Evolutionary conservation across 2,329 filamentous ascomycete species (phyloP).

Genomic region (Fusarium sp.): DNA sequence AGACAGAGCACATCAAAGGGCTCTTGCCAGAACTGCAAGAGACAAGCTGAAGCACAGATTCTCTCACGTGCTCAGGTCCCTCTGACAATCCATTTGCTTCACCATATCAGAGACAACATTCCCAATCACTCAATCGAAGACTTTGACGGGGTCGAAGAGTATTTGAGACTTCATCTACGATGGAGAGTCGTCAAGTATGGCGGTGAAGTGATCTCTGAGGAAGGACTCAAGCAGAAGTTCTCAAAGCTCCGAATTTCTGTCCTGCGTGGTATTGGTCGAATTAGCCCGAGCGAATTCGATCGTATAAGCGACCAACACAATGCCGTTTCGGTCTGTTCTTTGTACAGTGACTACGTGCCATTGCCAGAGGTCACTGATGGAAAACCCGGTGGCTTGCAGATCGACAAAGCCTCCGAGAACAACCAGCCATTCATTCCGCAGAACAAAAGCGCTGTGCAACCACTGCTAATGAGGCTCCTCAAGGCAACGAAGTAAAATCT

Average conservation of each 20-base stretch:
- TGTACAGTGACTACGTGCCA: accelerated
- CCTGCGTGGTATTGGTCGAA: neutral
- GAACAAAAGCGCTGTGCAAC: too few species aligned
- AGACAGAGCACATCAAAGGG: neutral
- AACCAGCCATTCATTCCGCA: accelerated
- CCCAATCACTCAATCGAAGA: accelerated
- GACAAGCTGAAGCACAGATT: neutral
- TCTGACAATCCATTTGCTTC: neutral
- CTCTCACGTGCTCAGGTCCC: neutral
- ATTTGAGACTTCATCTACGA: neutral
- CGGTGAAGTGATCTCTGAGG: neutral
- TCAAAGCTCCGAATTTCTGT: neutral
- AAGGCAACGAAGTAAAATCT: accelerated
- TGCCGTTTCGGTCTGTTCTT: accelerated
- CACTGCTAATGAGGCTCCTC: accelerated
- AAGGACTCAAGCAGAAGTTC: neutral
- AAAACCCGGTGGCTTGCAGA: neutral
- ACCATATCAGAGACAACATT: neutral
- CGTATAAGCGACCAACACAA: too few species aligned
- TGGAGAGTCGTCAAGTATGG: neutral
- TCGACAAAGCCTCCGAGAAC: neutral
- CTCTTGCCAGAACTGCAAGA: neutral
- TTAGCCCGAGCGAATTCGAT: neutral
- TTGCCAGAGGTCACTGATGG: neutral
- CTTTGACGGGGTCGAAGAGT: neutral